phyloP scores from a whole-genome alignment of 768 basidiomycete genomes.

The Podaxis pistillaris region DNA sequence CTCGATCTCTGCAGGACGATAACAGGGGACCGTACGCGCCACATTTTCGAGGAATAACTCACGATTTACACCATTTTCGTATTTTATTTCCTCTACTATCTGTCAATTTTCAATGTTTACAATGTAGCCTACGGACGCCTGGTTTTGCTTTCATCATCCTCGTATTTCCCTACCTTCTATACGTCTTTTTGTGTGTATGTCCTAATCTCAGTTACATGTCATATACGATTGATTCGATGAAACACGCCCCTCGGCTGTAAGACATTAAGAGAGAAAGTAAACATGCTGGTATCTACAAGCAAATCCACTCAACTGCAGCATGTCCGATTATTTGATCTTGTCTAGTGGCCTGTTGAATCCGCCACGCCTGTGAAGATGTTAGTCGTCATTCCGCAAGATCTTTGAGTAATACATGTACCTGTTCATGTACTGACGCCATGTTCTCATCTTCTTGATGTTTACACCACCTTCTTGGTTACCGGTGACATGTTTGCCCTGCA shows the following conservation, averaged over 20 bases:
- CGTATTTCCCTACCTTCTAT: conserved; percentile 18
- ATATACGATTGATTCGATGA: conserved; percentile 14
- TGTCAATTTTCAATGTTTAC: not conserved
- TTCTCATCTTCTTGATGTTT: conserved; percentile 77
- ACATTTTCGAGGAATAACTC: conserved; percentile 14
- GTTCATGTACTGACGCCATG: conserved; percentile 99
- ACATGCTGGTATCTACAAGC: conserved; percentile 6
- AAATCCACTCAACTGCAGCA: conserved; percentile 11
- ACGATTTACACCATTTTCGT: conserved; percentile 7
- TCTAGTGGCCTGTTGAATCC: conserved; percentile 92
- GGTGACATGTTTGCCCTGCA: conserved; percentile 72
- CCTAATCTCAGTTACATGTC: conserved; percentile 20
- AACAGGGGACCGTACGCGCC: conserved; percentile 8
- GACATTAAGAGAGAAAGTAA: conserved; percentile 3
- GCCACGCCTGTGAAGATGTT: conserved; percentile 45
- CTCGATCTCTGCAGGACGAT: not conserved
- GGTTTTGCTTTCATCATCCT: conserved; percentile 4
- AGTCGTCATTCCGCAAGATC: not conserved
- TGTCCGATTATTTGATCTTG: conserved; percentile 78
- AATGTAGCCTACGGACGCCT: conserved; percentile 6
- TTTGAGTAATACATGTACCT: conserved; percentile 39
- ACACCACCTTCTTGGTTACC: conserved; percentile 78
- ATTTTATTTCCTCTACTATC: conserved; percentile 7
- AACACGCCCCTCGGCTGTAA: conserved; percentile 1
- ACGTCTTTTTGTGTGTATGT: conserved; percentile 22